phyloP scores from a whole-genome alignment of 192 early-diverging fungal genomes.

The Rhizophagus prolifer region DNA sequence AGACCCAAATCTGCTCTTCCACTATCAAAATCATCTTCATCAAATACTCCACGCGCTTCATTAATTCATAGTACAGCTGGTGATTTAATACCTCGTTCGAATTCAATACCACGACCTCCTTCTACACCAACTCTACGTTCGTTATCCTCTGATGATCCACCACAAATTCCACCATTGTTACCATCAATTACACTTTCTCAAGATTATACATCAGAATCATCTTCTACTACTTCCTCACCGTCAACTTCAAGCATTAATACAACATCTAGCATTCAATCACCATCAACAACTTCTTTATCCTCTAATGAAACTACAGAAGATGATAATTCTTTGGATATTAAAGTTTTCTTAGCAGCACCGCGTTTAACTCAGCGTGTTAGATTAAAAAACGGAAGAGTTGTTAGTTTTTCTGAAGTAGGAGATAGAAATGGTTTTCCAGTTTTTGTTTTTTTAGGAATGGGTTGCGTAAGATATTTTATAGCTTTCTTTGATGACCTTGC shows the following conservation, averaged over 20 bases:
- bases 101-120: background rate
- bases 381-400: conserved; percentile 40
- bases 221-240: conserved; percentile 2
- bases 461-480: conserved; percentile 45
- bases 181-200: background rate
- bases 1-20: background rate
- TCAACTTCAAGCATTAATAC: background rate
- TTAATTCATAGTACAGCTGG: background rate
- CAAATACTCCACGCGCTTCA: background rate
- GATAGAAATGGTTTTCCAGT: conserved; percentile 43
- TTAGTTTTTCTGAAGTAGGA: conserved; percentile 46
- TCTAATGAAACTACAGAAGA: background rate
- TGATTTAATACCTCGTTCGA: background rate
- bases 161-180: background rate
- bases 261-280: background rate
- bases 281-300: conserved; percentile 12
- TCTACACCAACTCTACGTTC: background rate
- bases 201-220: background rate
- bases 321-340: conserved; percentile 18
- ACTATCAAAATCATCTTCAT: background rate
- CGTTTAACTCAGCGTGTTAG: conserved; percentile 43
- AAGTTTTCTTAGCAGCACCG: conserved; percentile 9
- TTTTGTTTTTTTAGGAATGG: conserved; percentile 40
- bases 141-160: background rate
- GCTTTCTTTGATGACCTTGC: conserved; percentile 46